Conservation (phyloP, 139 green algal genomes). For the Pleodorina starrii region DNA sequence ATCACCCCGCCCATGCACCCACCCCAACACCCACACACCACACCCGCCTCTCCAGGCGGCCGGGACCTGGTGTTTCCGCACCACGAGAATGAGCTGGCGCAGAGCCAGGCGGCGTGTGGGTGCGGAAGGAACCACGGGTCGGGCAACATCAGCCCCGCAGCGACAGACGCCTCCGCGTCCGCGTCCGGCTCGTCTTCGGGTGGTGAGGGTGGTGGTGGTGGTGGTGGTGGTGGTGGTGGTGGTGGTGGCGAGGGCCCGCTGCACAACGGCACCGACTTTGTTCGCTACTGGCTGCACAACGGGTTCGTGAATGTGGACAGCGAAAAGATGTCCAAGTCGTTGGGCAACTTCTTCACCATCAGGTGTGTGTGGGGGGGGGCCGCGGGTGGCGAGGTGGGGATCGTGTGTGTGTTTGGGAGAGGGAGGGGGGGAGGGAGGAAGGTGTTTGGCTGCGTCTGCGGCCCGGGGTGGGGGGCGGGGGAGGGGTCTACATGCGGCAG, state of each 20-base stretch:
- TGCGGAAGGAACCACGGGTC: constrained; percentile 46
- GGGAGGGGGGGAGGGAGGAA: neutral
- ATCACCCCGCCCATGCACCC: neutral
- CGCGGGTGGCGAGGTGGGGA: neutral
- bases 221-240: too few species aligned
- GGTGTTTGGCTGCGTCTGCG: too few species aligned
- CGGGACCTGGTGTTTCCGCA: constrained; percentile 94
- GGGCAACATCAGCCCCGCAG: neutral
- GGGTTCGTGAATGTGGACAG: constrained; percentile 96
- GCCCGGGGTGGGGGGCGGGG: too few species aligned
- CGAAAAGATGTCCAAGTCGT: constrained; percentile 98
- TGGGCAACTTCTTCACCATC: constrained; percentile 99
- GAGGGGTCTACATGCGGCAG: too few species aligned
- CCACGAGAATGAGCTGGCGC: constrained; percentile 98
- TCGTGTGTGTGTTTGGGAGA: too few species aligned
- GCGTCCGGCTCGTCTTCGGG: neutral
- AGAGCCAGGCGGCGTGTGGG: constrained; percentile 71
- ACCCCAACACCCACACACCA: neutral
- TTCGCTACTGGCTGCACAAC: constrained; percentile 97
- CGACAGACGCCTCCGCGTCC: neutral
- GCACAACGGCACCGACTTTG: constrained; percentile 76
- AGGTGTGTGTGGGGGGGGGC: constrained; percentile 35
- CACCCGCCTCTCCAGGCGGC: constrained; percentile 53
- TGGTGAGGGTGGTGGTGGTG: too few species aligned
- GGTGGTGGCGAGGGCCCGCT: too few species aligned